These are phyloP conservation scores for Phaeosphaeria sp. DNA, from an alignment of 2,329 filamentous ascomycete genomes.

Conservation along the genomic window DNA sequence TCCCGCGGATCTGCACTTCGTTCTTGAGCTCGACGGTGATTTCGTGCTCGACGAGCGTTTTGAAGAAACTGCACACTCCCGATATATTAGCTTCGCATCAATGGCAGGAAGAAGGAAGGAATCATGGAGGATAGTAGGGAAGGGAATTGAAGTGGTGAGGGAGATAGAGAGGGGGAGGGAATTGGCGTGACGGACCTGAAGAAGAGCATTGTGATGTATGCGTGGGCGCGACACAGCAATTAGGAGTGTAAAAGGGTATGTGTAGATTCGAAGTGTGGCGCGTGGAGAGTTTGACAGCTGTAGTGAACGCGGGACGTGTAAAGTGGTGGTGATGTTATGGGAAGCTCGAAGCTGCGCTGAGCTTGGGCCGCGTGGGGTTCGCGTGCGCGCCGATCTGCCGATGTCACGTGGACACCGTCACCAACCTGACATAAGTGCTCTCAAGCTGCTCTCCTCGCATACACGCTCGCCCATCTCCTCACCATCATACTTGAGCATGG, in stretches of 20 bases:
- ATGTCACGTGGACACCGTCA: conserved; percentile 13
- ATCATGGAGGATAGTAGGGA: no score
- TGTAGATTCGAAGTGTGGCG: neutral
- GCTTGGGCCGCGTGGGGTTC: conserved; percentile 32
- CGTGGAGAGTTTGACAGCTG: neutral
- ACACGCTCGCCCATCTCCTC: neutral
- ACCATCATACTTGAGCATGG: neutral
- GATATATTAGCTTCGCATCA: no score
- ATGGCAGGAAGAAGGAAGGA: no score
- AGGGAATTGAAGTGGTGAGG: no score
- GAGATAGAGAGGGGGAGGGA: no score
- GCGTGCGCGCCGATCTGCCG: conserved; percentile 25
- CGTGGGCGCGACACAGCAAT: neutral
- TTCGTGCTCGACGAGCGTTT: conserved; percentile 95
- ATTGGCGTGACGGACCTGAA: conserved; percentile 54
- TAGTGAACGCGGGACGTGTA: neutral
- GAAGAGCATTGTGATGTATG: conserved; percentile 55
- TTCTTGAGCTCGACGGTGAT: conserved; percentile 99
- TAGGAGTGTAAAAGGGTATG: neutral
- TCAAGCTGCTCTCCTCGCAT: no score
- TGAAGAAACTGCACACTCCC: conserved; percentile 86
- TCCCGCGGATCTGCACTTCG: conserved; percentile 95
- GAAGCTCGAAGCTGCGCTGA: conserved; percentile 17
- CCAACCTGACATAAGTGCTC: neutral
- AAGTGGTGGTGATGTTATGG: neutral